These are phyloP conservation scores for Debaryomycetaceae sp. DNA, from an alignment of 1,139 yeast genomes.

Conservation along the genomic window DNA sequence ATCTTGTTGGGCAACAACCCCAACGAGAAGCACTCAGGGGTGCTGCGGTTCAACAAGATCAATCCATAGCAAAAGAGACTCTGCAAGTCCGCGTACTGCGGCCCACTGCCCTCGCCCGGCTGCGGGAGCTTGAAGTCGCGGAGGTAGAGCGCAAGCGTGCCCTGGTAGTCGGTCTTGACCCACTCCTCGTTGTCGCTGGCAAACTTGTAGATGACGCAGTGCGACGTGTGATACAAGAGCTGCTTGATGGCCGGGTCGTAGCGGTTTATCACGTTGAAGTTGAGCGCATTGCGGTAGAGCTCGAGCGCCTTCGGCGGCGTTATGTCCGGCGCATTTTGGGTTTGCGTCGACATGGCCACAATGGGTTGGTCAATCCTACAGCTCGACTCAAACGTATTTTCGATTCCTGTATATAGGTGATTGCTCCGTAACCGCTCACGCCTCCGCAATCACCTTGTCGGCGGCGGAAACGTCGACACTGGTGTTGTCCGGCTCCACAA, in stretches of 20 bases:
- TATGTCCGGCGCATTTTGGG: slow-evolving; percentile 12
- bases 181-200: slow-evolving; percentile 66
- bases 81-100: slow-evolving; percentile 35
- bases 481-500: slow-evolving; percentile 79
- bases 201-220: slow-evolving; percentile 74
- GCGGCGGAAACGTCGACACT: slow-evolving; percentile 54
- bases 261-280: slow-evolving; percentile 75
- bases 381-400: too few species aligned
- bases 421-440: slow-evolving; percentile 12
- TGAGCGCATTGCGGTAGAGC: slow-evolving; percentile 64
- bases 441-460: slow-evolving; percentile 29
- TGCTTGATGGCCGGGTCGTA: slow-evolving; percentile 82
- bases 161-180: slow-evolving; percentile 76
- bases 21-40: slow-evolving; percentile 73
- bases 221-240: slow-evolving; percentile 69
- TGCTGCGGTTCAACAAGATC: slow-evolving; percentile 68
- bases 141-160: slow-evolving; percentile 75
- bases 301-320: slow-evolving; percentile 42
- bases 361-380: too few species aligned
- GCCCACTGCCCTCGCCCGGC: neutral
- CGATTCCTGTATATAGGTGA: neutral
- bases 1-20: slow-evolving; percentile 67
- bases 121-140: slow-evolving; percentile 43
- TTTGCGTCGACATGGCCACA: slow-evolving; percentile 3
- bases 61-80: slow-evolving; percentile 71